Conservation (phyloP, 345 rosid genomes). For the Citrus inodora region DNA sequence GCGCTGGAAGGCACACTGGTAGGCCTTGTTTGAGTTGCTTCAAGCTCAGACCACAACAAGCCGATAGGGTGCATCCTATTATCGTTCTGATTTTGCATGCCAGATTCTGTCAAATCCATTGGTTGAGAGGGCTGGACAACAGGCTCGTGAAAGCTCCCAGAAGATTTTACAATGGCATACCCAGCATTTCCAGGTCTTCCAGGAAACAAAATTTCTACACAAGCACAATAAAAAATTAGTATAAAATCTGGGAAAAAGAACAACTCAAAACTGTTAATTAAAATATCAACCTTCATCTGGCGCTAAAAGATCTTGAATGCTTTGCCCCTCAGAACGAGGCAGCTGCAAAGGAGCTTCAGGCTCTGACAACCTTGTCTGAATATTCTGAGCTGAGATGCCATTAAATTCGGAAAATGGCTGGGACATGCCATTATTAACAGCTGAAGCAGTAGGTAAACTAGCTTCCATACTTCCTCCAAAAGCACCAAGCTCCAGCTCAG, state of each 20-base stretch:
- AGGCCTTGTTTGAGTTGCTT: constrained; percentile 36
- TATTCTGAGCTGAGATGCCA: constrained; percentile 33
- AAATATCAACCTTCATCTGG: constrained; percentile 52
- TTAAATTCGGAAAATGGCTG: constrained; percentile 27
- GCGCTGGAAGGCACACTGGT: constrained; percentile 28
- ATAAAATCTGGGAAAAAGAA: neutral
- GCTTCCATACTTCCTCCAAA: constrained; percentile 37
- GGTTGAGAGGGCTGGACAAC: constrained; percentile 24
- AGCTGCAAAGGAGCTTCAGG: constrained; percentile 36
- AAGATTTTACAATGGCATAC: constrained; percentile 26
- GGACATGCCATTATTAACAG: constrained; percentile 25
- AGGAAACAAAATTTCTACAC: constrained; percentile 63
- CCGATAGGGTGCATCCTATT: constrained; percentile 57
- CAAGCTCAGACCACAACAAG: constrained; percentile 64
- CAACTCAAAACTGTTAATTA: neutral
- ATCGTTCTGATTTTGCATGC: constrained; percentile 35
- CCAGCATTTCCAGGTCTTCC: constrained; percentile 52
- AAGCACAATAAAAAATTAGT: constrained; percentile 11
- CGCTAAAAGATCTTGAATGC: constrained; percentile 38
- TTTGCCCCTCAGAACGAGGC: constrained; percentile 33
- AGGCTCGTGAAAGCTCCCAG: constrained; percentile 23
- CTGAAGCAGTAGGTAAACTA: constrained; percentile 30
- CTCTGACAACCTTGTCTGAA: constrained; percentile 36
- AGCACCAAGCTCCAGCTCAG: constrained; percentile 35
- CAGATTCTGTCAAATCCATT: constrained; percentile 26